Conservation (phyloP, 192 early-diverging fungal genomes). For the Blastocladiella britannica region DNA sequence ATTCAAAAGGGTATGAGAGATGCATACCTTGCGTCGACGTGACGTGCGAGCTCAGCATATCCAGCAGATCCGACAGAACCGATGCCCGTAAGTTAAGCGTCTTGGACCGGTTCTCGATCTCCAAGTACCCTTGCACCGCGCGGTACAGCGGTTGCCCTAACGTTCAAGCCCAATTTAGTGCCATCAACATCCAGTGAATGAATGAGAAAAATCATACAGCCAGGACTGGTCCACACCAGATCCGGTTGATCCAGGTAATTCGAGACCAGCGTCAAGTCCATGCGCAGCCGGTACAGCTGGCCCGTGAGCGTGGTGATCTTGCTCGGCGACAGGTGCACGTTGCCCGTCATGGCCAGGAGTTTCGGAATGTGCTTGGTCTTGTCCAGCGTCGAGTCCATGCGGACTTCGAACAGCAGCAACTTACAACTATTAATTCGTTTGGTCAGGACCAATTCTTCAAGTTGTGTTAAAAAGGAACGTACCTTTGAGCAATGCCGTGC, state of each 20-base stretch:
- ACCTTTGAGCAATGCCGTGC: slow-evolving; percentile 87
- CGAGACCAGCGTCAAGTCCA: slow-evolving; percentile 71
- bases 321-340: slow-evolving; percentile 49
- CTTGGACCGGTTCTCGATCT: slow-evolving; percentile 68
- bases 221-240: slow-evolving; percentile 75
- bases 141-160: background rate
- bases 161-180: background rate
- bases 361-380: slow-evolving; percentile 72
- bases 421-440: too few relatives aligned
- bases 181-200: too few relatives aligned
- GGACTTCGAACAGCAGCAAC: slow-evolving; percentile 72
- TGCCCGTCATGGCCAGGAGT: slow-evolving; percentile 79
- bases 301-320: slow-evolving; percentile 79
- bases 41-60: slow-evolving; percentile 86
- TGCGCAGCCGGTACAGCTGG: slow-evolving; percentile 72
- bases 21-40: slow-evolving; percentile 74
- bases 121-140: slow-evolving; percentile 34
- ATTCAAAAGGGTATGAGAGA: too few relatives aligned
- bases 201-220: slow-evolving; percentile 8
- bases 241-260: slow-evolving; percentile 84
- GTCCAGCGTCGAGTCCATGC: slow-evolving; percentile 81
- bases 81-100: slow-evolving; percentile 59
- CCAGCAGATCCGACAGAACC: slow-evolving; percentile 43
- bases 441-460: too few relatives aligned
- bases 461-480: too few relatives aligned